Evolutionary conservation across 2,329 filamentous ascomycete genomes (phyloP), one percentile per base, ranked within the genome.

Genomic region (Scorias spongiosa): DNA sequence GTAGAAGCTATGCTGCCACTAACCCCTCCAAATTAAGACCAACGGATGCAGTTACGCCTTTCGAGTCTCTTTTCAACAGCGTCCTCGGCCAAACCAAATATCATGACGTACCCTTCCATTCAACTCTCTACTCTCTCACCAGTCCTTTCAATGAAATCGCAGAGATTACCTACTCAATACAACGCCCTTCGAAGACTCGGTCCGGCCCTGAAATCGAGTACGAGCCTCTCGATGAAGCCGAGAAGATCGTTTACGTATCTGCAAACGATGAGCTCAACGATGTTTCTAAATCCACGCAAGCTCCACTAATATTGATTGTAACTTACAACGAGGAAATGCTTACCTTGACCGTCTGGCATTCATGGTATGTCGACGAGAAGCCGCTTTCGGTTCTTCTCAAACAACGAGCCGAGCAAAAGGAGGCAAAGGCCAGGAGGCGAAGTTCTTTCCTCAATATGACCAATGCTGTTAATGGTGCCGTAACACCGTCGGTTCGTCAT

Each of bases 71-170:
- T 1, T 58, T 56, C 30, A 48, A 55, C 36, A 49, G 51, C 39
- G 46, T 56, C 4, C 49, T 55, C 18, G 49, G 45, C 10, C 26
- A 50, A 10, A 34, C 47, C 3, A 42, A 43, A 5, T 44, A 47
- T 29, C 42, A 43, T 14, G 43, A 38, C 8, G 52, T 54, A 11
- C 64, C 67, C 44, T 76, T 78, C 42, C 78, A 83, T 67, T 83
- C 84, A 1, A 72, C 85, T 28, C 66, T 95, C 0, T 88, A 93
- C 51, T 85, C 82, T 20, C 69, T 98, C 40, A 87, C 82, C 2
- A 85, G 93, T 56, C 89, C 89, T 2, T 68, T 95, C 45, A 75
- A 84, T 2, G 88, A 95, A 53, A 72, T 95, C 54, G 89, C 88
- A 1, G 66, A 94, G 38, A 78, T 95, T 10, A 54, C 58, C 5